A percentile compares a stretch with the other conserved stretches of the same genome.
These are phyloP conservation scores for Torulaspora microellipsoides DNA, from an alignment of 805 yeast genomes.

Conservation along the genomic window DNA sequence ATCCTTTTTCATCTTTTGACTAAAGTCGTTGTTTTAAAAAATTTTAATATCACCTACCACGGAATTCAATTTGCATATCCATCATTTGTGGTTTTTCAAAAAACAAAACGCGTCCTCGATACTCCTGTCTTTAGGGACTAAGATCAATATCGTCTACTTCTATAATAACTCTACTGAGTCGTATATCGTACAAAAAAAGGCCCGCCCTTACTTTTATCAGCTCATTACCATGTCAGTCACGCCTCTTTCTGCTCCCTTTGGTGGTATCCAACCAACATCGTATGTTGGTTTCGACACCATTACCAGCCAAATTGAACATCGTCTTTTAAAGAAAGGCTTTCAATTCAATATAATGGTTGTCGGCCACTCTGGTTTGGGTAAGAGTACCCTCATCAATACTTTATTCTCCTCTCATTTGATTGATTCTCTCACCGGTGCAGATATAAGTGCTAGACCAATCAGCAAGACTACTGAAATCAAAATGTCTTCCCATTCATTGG, in stretches of 20 bases:
- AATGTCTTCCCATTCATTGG: conserved; percentile 60
- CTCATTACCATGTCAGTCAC: conserved; percentile 5
- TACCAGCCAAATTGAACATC: conserved; percentile 90
- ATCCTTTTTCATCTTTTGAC: too few species aligned
- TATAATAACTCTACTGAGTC: too few species aligned
- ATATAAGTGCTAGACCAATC: conserved; percentile 60
- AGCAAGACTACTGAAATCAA: conserved; percentile 84
- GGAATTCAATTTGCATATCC: neutral
- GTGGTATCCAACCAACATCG: conserved; percentile 48
- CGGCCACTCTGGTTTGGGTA: conserved; percentile 91
- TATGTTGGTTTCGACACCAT: conserved; percentile 97
- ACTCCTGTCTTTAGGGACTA: too few species aligned
- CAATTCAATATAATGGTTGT: conserved; percentile 93
- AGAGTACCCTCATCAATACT: conserved; percentile 87
- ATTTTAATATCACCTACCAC: neutral
- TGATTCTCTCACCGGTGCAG: conserved; percentile 64
- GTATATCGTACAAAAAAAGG: too few species aligned
- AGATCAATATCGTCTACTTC: too few species aligned
- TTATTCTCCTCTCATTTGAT: conserved; percentile 79
- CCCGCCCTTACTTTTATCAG: too few species aligned
- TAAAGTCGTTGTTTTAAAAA: neutral
- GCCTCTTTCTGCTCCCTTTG: conserved; percentile 2
- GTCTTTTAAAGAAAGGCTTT: conserved; percentile 87
- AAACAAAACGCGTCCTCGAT: conserved; percentile 6
- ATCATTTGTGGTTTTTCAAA: conserved; percentile 2